These are phyloP conservation scores for Haematococcus lacustris DNA, from an alignment of 139 green algal species.

Conservation along the genomic window DNA sequence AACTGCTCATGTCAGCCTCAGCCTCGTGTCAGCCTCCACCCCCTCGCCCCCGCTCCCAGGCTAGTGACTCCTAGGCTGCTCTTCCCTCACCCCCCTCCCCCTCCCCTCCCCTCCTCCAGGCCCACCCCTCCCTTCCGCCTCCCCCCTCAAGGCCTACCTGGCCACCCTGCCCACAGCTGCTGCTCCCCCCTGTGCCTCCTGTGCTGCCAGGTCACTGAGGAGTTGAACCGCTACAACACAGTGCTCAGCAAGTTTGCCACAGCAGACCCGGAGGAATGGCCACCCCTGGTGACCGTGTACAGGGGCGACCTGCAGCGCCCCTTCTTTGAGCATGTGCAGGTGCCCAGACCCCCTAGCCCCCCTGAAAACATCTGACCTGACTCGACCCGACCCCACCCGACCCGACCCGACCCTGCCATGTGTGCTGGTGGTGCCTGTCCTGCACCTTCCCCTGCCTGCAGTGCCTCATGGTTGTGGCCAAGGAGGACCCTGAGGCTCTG, in stretches of 20 bases:
- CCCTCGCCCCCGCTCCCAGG: too few species aligned
- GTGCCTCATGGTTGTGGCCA: conserved; percentile 42
- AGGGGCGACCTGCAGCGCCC: conserved; percentile 37
- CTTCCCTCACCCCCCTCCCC: too few species aligned
- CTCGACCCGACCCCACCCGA: too few species aligned
- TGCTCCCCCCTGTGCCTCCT: neutral
- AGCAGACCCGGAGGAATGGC: conserved; percentile 49
- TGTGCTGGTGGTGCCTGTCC: neutral
- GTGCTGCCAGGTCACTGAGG: conserved; percentile 2
- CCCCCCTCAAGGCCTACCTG: too few species aligned
- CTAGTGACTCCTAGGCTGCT: too few species aligned
- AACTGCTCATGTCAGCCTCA: too few species aligned
- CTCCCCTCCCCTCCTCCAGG: too few species aligned
- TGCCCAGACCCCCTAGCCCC: too few species aligned
- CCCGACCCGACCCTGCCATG: too few species aligned
- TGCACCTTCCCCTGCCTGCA: conserved; percentile 12
- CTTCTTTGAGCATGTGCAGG: conserved; percentile 57
- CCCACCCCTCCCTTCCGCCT: too few species aligned
- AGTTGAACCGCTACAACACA: conserved; percentile 43
- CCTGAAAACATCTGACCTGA: too few species aligned
- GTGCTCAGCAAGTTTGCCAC: conserved; percentile 37
- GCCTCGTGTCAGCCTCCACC: too few species aligned
- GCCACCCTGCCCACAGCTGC: neutral
- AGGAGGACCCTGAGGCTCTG: conserved; percentile 22
- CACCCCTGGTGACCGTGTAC: conserved; percentile 39